These are phyloP conservation scores for Hysterium pulicare DNA, from an alignment of 2,329 filamentous ascomycete genomes.

Conservation along the genomic window DNA sequence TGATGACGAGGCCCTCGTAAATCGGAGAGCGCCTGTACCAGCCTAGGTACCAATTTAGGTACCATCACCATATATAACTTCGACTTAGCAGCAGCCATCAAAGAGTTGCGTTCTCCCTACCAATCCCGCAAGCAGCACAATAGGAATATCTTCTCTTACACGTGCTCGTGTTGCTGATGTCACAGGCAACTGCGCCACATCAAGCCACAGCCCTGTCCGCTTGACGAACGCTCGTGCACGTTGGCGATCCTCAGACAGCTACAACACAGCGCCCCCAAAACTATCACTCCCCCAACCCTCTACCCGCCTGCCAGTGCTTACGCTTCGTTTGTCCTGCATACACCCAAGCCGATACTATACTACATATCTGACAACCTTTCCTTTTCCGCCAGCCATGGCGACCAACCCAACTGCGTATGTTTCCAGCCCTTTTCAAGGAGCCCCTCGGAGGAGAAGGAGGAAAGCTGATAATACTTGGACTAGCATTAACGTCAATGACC, in stretches of 20 bases:
- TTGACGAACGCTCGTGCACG: background rate
- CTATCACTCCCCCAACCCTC: background rate
- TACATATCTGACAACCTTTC: background rate
- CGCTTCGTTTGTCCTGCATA: background rate
- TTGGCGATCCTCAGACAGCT: background rate
- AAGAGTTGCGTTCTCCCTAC: no score
- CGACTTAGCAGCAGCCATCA: no score
- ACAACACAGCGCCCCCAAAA: background rate
- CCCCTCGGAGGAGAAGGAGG: slow-evolving; percentile 10
- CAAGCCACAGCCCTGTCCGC: background rate
- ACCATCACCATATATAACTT: no score
- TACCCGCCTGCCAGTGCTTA: background rate
- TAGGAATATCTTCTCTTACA: background rate
- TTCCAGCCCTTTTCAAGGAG: slow-evolving; percentile 9
- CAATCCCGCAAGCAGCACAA: no score
- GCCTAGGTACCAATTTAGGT: no score
- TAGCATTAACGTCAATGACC: slow-evolving; percentile 71
- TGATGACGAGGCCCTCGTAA: no score
- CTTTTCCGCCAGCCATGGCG: slow-evolving; percentile 34
- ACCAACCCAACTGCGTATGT: slow-evolving; percentile 41
- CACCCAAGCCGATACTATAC: background rate
- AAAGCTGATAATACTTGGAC: slow-evolving; percentile 24
- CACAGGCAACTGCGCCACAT: background rate
- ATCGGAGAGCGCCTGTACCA: no score
- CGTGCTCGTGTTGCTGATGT: background rate